A percentile compares a stretch with the other conserved stretches of the same genome.
phyloP scores from a whole-genome alignment of 805 yeast genomes.

The Suhomyces kilbournensis region DNA sequence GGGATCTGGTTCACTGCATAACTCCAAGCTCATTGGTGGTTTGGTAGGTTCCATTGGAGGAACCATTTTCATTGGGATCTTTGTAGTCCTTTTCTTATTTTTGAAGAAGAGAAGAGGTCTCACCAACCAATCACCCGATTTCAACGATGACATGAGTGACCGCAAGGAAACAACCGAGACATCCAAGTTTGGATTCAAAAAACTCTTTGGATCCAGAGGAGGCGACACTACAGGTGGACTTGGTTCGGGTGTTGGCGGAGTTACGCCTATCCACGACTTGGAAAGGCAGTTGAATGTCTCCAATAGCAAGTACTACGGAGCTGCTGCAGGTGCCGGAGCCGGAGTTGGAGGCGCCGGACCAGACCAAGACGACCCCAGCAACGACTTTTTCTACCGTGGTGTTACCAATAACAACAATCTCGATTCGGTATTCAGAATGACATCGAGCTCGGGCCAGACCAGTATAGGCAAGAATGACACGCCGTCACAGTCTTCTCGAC shows the following conservation, averaged over 20 bases:
- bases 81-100: slow-evolving; percentile 35
- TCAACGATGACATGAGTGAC: slow-evolving; percentile 30
- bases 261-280: slow-evolving; percentile 18
- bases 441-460: slow-evolving; percentile 8
- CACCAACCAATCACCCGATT: slow-evolving; percentile 44
- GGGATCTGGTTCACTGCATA: slow-evolving; percentile 16
- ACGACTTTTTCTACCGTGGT: slow-evolving; percentile 43
- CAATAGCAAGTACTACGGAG: slow-evolving; percentile 15
- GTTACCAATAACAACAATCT: slow-evolving; percentile 42
- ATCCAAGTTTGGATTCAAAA: slow-evolving; percentile 24
- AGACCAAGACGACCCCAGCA: slow-evolving; percentile 12
- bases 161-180: slow-evolving; percentile 11
- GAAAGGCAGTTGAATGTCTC: slow-evolving; percentile 23
- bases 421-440: slow-evolving; percentile 35
- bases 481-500: slow-evolving; percentile 11
- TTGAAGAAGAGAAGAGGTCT: slow-evolving; percentile 30
- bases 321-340: slow-evolving; percentile 12
- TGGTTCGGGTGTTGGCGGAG: slow-evolving; percentile 3
- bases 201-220: slow-evolving; percentile 28
- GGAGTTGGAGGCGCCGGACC: slow-evolving; percentile 10
- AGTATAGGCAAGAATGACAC: slow-evolving; percentile 3
- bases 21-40: slow-evolving; percentile 42
- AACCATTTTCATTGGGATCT: slow-evolving; percentile 35
- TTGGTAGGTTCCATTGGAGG: slow-evolving; percentile 49
- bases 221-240: slow-evolving; percentile 8